Evolutionary conservation across 805 yeast genomes (phyloP), one percentile per base, ranked within the genome.

Genomic region (Lipomyces spencermartinsiae): DNA sequence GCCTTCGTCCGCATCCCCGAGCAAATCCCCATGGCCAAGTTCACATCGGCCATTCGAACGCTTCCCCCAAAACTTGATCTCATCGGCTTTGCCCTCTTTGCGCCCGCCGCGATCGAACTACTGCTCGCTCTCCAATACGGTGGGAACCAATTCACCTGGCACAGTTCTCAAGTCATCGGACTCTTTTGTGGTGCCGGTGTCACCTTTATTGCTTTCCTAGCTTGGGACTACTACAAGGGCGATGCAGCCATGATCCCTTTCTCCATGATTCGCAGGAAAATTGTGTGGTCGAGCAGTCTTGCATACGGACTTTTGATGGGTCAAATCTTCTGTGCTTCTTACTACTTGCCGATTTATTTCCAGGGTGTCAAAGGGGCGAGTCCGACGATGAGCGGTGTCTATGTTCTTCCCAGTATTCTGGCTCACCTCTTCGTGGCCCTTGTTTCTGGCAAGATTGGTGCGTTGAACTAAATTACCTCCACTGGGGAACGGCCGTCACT

Each of bases 191-290:
- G 84, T 43, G 87, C 88, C 39, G 83, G 80, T 1, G 63, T 76
- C 0, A 76, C 80, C 39, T 77, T 84, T 25, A 66, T 82, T 0
- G 68, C 74, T 0, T 87, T 89, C 64, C 51, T 86, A 8, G 34
- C 85, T 1, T 80, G 84, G 37, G 90, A 89, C 73, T 78, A 82
- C 78, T 84, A 80, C 66, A 46, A 82, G 2, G 81, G 87, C 0
- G 79, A 74, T 61, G 74, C 84, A 33, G 89, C 89, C 3, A 83
- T 85, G 85, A 77, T 86, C 60, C 89, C 89, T 7, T 75, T 84
- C 59, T 73, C 80, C 51, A 71, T 84, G 49, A 81, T 85, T 77
- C 78, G 75, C 58, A 74, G 75, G 55, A 71, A 76, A 37, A 73
- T 80, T 31, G 75, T 83, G 65, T 71, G 81, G 58, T 68, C 80